Conservation (phyloP, 495 filamentous ascomycete genomes). For the Annulohypoxylon stygium region DNA sequence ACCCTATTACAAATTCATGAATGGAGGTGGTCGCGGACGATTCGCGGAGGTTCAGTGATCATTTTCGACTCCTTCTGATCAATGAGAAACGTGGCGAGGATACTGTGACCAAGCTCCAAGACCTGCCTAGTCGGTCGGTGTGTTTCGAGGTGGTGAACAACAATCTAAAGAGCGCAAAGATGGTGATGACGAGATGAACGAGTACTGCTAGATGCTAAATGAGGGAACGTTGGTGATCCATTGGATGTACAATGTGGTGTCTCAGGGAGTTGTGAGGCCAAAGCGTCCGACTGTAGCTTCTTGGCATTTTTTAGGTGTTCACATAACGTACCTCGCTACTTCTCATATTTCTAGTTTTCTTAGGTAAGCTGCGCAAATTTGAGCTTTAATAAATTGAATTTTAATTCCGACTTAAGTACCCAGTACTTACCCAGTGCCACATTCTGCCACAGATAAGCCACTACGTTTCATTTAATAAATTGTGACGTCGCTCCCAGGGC, state of each 20-base stretch:
- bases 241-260: constrained; percentile 35
- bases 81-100: constrained; percentile 6
- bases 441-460: constrained; percentile 3
- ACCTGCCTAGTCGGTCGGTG: constrained; percentile 9
- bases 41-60: constrained; percentile 43
- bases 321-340: not conserved
- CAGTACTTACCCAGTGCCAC: not conserved
- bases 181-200: constrained; percentile 18
- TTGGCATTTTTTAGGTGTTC: constrained; percentile 28
- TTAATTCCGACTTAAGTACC: not conserved
- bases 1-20: constrained; percentile 42
- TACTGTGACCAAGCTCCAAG: constrained; percentile 22
- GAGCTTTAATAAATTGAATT: too few species aligned
- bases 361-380: too few species aligned
- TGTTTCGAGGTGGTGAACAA: not conserved
- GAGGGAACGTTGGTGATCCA: constrained; percentile 32
- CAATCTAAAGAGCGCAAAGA: constrained; percentile 20
- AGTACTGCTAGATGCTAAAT: constrained; percentile 16
- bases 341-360: not conserved
- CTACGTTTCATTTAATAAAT: constrained; percentile 4
- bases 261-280: constrained; percentile 46
- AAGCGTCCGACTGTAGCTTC: constrained; percentile 35
- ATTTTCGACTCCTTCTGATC: constrained; percentile 42
- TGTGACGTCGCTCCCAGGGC: constrained; percentile 3
- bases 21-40: constrained; percentile 36